Evolutionary conservation across 148 eudicot genomes (phyloP), one percentile per base, ranked within the genome.

Genomic region (Rhododendron vialii): DNA sequence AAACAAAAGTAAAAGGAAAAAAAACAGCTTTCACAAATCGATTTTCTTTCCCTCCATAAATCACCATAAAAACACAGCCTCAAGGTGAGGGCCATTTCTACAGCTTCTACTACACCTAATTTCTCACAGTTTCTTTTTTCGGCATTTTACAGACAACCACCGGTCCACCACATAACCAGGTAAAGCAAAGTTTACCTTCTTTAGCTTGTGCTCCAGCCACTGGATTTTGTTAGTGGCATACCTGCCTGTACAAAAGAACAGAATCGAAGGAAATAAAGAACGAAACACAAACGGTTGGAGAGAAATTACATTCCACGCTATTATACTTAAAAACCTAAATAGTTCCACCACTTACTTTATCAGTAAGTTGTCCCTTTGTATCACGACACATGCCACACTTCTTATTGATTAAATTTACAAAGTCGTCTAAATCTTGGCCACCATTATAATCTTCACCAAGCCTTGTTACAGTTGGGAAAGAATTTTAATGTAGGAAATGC

Each of bases 391-490:
- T 94, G 80, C 98, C 98, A 91, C 92, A 90, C 90, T 91, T 95
- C 91, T 94, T 98, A 85, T 95, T 97, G 75, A 97, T 93, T 85
- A 97, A 95, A 82, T 84, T 92, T 51, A 97, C 98, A 85, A 95
- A 97, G 89, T 92, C 98, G 63, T 92, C 95, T 80, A 93, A 41
- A 69, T 97, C 99, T 65, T 95, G 91, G 43, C 98, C 98, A 88
- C 98, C 98, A 18, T 93, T 93, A 86, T 95, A 96, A 59, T 95
- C 99, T 92, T 96, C 99, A 88, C 99, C 98, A 75, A 38, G 92
- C 98, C 87, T 96, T 96, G 85, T 96, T 96, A 89, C 84, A 87
- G 89, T 94, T 93, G 30, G 98, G 98, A 91, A 96, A 96, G 88
- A 95, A 96, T 87, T 96, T 96, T 87, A 96, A 87, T 55, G 99